These are phyloP conservation scores for Acaromyces ingoldii DNA, from an alignment of 1,284 basidiomycete genomes.

Conservation along the genomic window DNA sequence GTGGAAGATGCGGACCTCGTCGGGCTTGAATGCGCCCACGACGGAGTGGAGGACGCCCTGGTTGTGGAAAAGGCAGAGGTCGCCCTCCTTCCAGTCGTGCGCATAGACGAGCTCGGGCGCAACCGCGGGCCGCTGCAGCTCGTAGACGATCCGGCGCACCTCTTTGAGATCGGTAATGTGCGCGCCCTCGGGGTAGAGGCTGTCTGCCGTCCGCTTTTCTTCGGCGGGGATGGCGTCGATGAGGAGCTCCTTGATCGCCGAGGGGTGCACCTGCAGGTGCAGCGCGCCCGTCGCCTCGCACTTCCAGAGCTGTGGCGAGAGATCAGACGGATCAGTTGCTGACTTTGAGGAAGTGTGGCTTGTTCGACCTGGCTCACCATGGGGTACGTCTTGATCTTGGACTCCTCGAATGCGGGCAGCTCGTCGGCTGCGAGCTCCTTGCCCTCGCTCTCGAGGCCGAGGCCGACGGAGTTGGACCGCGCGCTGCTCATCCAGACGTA, in stretches of 20 bases:
- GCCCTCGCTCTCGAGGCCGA: constrained; percentile 72
- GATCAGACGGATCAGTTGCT: not conserved
- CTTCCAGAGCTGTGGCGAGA: constrained; percentile 65
- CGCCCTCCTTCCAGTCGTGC: constrained; percentile 62
- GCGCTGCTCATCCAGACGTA: constrained; percentile 76
- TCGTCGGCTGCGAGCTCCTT: constrained; percentile 64
- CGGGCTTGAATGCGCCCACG: constrained; percentile 58
- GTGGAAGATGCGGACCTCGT: constrained; percentile 57
- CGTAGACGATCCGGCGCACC: constrained; percentile 69
- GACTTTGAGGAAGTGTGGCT: not conserved
- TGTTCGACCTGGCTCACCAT: constrained; percentile 51
- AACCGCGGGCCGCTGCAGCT: constrained; percentile 75
- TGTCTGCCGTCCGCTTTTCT: constrained; percentile 54
- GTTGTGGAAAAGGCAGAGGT: constrained; percentile 58
- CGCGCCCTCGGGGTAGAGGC: constrained; percentile 70
- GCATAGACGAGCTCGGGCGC: constrained; percentile 57
- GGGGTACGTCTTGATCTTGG: constrained; percentile 66
- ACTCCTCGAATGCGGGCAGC: constrained; percentile 69
- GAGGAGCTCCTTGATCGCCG: constrained; percentile 25
- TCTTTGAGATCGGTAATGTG: constrained; percentile 65
- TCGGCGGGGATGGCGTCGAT: constrained; percentile 63
- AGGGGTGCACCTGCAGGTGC: constrained; percentile 62
- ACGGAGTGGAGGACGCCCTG: constrained; percentile 72
- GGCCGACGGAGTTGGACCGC: constrained; percentile 65
- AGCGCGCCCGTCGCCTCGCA: constrained; percentile 71